Evolutionary conservation across 1,139 yeast genomes (phyloP).

Genomic region (Zygoascus sp.): DNA sequence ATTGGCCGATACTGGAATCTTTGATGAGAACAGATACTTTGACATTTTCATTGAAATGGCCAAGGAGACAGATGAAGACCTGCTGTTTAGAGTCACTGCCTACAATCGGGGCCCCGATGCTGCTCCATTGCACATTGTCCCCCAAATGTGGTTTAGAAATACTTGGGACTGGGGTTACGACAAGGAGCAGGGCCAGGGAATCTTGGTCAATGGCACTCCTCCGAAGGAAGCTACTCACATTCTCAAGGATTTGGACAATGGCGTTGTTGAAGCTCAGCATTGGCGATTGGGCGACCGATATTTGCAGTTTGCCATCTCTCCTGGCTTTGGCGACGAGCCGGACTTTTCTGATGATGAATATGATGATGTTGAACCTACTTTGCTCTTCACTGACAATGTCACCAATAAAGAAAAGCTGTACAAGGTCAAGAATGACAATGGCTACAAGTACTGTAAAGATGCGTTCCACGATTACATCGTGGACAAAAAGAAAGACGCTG

Average conservation of each 20-base stretch:
- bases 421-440: slow-evolving; percentile 51
- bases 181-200: slow-evolving; percentile 13
- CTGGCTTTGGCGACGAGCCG: slow-evolving; percentile 48
- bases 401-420: slow-evolving; percentile 71
- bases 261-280: slow-evolving; percentile 59
- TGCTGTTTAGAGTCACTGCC: slow-evolving; percentile 82
- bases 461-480: slow-evolving; percentile 85
- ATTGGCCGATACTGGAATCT: slow-evolving; percentile 68
- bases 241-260: slow-evolving; percentile 28
- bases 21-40: slow-evolving; percentile 77
- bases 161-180: slow-evolving; percentile 84
- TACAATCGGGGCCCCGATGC: slow-evolving; percentile 78
- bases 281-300: slow-evolving; percentile 69
- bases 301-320: slow-evolving; percentile 82
- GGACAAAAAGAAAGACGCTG: slow-evolving; percentile 52
- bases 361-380: slow-evolving; percentile 67
- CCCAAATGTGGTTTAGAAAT: slow-evolving; percentile 83
- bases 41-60: slow-evolving; percentile 92
- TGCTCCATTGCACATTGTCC: slow-evolving; percentile 83
- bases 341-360: slow-evolving; percentile 36
- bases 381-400: slow-evolving; percentile 85
- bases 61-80: slow-evolving; percentile 74
- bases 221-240: slow-evolving; percentile 14
- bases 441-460: slow-evolving; percentile 64
- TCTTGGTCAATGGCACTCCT: slow-evolving; percentile 10